Evolutionary conservation across 495 filamentous ascomycete genomes (phyloP).

Genomic region (Terfezia claveryi): DNA sequence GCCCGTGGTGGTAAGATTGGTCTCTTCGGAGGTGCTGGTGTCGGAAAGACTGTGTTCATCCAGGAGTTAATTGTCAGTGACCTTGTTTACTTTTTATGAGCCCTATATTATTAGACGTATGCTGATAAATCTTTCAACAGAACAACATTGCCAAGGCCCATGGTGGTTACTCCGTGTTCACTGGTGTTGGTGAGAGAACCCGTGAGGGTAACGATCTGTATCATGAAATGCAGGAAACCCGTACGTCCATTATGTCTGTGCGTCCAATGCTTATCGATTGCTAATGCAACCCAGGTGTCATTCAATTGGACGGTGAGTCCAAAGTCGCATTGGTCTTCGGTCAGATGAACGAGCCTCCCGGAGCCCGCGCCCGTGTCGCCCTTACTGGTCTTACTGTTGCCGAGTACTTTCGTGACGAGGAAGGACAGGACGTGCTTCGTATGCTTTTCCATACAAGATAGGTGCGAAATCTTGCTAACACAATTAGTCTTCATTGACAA

Average conservation of each 20-base stretch:
- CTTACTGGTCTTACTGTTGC: constrained; percentile 82
- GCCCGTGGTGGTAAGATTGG: constrained; percentile 99
- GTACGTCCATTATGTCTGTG: constrained; percentile 3
- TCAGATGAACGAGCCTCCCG: constrained; percentile 99
- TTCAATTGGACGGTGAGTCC: constrained; percentile 95
- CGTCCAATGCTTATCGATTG: constrained; percentile 1
- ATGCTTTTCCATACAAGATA: constrained; percentile 3
- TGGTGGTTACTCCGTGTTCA: constrained; percentile 99
- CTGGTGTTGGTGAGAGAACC: constrained; percentile 98
- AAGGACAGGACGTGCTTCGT: constrained; percentile 65
- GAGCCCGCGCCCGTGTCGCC: constrained; percentile 98
- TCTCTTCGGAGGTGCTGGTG: constrained; percentile 99
- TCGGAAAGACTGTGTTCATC: constrained; percentile 99
- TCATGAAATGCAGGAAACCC: constrained; percentile 99
- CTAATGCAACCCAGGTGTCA: constrained; percentile 36
- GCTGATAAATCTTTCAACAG: constrained; percentile 17
- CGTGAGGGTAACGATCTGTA: constrained; percentile 99
- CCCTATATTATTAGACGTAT: background rate
- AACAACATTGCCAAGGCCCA: constrained; percentile 99
- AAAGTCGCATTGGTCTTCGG: constrained; percentile 99
- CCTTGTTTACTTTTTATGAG: background rate
- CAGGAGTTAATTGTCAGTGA: constrained; percentile 66
- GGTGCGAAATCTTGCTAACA: constrained; percentile 30
- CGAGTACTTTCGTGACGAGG: constrained; percentile 92
- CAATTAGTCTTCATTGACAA: constrained; percentile 91